A percentile compares a stretch with the other conserved stretches of the same genome.
These are phyloP conservation scores for Talaromyces sp. DNA, from an alignment of 2,329 filamentous ascomycete genomes.

Conservation along the genomic window DNA sequence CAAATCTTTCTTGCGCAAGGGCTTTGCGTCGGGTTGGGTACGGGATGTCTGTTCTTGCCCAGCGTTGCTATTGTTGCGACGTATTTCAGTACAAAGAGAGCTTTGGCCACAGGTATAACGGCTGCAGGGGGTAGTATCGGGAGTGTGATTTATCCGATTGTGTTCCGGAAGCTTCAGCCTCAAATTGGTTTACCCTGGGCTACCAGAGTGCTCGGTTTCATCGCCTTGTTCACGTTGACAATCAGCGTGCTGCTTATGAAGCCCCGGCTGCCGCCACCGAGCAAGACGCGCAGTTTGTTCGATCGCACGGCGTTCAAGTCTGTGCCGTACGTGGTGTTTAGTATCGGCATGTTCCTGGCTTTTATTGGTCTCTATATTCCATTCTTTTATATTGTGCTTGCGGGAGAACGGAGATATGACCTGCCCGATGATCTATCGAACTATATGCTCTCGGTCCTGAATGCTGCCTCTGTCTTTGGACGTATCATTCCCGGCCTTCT, in stretches of 20 bases:
- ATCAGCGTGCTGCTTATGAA: neutral
- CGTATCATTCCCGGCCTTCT: conserved; percentile 58
- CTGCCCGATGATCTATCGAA: conserved; percentile 36
- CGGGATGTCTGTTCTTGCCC: conserved; percentile 56
- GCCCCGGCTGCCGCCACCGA: neutral
- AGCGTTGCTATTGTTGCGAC: conserved; percentile 62
- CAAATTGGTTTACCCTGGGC: conserved; percentile 32
- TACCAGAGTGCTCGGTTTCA: neutral
- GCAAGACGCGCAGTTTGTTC: neutral
- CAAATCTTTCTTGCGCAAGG: conserved; percentile 12
- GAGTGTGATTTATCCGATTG: neutral
- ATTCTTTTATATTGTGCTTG: conserved; percentile 31
- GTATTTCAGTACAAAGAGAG: conserved; percentile 58
- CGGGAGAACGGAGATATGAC: conserved; percentile 25
- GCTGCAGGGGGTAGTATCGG: conserved; percentile 53
- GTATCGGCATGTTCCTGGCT: neutral
- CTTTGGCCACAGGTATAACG: conserved; percentile 58
- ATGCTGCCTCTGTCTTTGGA: conserved; percentile 58
- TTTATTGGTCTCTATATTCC: neutral
- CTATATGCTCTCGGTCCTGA: conserved; percentile 65
- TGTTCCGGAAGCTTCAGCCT: conserved; percentile 34
- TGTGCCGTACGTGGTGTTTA: neutral
- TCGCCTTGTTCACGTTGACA: neutral
- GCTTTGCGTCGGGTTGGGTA: neutral
- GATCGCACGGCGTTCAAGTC: neutral